phyloP scores from a whole-genome alignment of 23 red algal genomes.

The Gracilariopsis chorda region DNA sequence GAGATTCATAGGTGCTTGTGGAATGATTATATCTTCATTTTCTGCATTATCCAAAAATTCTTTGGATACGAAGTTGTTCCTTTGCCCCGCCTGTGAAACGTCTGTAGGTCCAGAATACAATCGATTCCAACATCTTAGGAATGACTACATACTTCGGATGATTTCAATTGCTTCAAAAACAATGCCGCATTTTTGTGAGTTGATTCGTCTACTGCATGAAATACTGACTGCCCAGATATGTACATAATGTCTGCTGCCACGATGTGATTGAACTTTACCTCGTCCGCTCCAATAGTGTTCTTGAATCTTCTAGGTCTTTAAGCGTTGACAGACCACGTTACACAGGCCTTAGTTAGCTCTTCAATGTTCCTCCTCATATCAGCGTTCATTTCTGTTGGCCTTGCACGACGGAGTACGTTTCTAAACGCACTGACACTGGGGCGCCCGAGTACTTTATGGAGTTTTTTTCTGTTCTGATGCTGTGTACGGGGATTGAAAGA shows the following conservation, averaged over 20 bases:
- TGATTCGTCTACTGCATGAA: constrained; percentile 26
- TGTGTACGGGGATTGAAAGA: background rate
- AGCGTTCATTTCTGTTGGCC: background rate
- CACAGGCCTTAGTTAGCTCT: constrained; percentile 4
- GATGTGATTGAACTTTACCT: constrained; percentile 30
- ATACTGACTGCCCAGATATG: background rate
- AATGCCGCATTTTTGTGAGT: constrained; percentile 14
- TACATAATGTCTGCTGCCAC: constrained; percentile 34
- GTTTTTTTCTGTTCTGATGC: too few species aligned
- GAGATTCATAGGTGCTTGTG: constrained; percentile 14
- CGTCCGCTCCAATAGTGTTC: constrained; percentile 6
- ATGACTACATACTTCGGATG: constrained; percentile 6
- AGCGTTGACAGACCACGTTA: constrained; percentile 11
- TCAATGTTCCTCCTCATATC: background rate
- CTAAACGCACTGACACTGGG: background rate
- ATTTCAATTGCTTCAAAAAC: background rate
- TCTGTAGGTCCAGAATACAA: constrained; percentile 14
- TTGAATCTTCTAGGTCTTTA: constrained; percentile 42
- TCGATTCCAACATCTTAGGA: constrained; percentile 8
- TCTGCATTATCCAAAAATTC: background rate
- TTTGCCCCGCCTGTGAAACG: background rate
- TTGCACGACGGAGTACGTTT: background rate
- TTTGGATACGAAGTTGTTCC: constrained; percentile 20
- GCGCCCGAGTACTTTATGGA: background rate
- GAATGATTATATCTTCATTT: background rate